Base-by-base conservation (phyloP, 108 stramenopile genomes). In the Skeletonema costatum region DNA sequence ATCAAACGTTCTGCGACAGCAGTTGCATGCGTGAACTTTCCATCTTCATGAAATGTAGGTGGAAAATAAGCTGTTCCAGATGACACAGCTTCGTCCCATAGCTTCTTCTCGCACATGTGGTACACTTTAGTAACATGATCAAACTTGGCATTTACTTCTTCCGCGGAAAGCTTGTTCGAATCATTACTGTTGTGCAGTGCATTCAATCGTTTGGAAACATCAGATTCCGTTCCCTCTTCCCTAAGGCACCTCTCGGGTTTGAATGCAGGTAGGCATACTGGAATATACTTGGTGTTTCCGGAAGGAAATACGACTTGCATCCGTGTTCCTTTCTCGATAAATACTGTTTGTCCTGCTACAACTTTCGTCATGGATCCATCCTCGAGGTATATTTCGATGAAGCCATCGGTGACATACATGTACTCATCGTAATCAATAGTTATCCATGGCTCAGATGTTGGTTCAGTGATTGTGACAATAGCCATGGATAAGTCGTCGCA, bases 11-110 rank as follows among this genome's bases (percentile, higher is more conserved):
- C 76, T 2, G 93, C 88, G 36, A 89, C 76, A 32, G 80, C 80
- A n/a, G 90, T 93, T 38, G 96, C 96, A 71, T 96, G 96, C 1
- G 91, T 93, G 68, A 93, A 91, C 29, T 70, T 68, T 42, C 91
- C 92, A 83, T 96, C 96, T 38, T 81, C 65, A 13, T 70, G 61
- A 82, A 93, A 96, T 2, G 96, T 96, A 30, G 93, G 91, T 19
- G 96, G 96, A 69, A 88, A 94, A 69, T 96, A 96, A 0, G 91
- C 93, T 25, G 70, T 75, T 29, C 68, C 66, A 21, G 73, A 36
- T 10, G 84, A 32, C 3, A 77, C 66, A 12, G 90, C 81, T 19
- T 80, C 76, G n/a, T 92, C 88, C 92, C 93, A 96, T 8, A 56
- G 25, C 1, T 77, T 39, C 68, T 89, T 85, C 65, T 78, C 78